Evolutionary conservation across 805 yeast species (phyloP), one percentile per base, ranked within the genome.

Genomic region (Candida tammaniensis): DNA sequence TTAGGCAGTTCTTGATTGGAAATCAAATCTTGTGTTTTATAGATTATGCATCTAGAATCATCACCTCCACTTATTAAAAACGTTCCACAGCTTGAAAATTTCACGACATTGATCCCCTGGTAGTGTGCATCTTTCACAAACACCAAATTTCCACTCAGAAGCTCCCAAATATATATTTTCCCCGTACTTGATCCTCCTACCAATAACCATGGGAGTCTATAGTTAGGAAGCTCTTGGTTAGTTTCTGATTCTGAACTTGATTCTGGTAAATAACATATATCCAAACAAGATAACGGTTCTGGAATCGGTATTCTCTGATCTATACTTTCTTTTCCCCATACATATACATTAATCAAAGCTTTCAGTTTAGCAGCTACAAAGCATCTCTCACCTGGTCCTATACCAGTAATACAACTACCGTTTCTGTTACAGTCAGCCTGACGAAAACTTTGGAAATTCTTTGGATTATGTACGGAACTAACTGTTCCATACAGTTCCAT

Each of bases 301-400:
- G 97, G 96, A 10, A 89, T 67, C 0, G 96, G 93, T 25, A 89
- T 69, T 48, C 82, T 70, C 62, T 88, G 93, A 46, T 85, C 86
- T 5, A 80, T 74, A 20, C 86, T 67, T 69, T 78, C 84, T 44
- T 81, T 78, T 14, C 86, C 82, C 65, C 80, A 70, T 5, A 77
- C 59, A 51, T 86, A 89, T 2, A 82, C 82, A 42, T 83, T 80
- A 18, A 89, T 61, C 40, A 87, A 57, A 0, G 96, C 93, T 52
- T 82, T 85, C 26, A 71, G 75, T n/a, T 68, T 64, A 40, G 82
- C 78, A 1, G 86, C 84, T 7, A 76, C 78, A 41, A 86, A 73
- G 10, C 82, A 51, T 36, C 77, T 70, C 26, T 73, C 72, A 11
- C 77, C 76, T 6, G 55, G 39, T 4, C 73, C 70, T 18, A 67